phyloP scores from a whole-genome alignment of 2,329 filamentous ascomycete genomes.

The Cucurbitaria berberidis region DNA sequence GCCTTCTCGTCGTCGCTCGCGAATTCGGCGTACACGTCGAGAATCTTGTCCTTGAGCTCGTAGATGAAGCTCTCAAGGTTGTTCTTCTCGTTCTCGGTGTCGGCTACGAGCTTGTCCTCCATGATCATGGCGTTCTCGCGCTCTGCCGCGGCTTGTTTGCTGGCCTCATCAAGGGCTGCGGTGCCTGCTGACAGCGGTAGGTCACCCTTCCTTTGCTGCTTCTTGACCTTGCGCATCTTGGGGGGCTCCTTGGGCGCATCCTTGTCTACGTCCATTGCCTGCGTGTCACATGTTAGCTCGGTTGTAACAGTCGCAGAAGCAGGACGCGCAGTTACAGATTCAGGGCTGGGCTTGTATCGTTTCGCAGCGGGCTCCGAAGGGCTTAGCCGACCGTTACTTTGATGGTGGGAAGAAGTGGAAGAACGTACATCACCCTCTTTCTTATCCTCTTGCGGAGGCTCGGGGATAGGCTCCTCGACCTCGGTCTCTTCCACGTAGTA shows the following conservation, averaged over 20 bases:
- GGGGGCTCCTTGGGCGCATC: constrained; percentile 58
- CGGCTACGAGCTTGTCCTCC: constrained; percentile 97
- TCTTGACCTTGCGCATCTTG: constrained; percentile 97
- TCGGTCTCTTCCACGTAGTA: constrained; percentile 99
- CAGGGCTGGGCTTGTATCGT: constrained; percentile 35
- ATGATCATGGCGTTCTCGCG: constrained; percentile 90
- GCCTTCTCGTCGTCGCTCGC: constrained; percentile 91
- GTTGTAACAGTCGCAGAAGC: constrained; percentile 28
- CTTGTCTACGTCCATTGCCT: constrained; percentile 50
- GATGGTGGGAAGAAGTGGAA: constrained; percentile 29
- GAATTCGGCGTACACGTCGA: constrained; percentile 88
- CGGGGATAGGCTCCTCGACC: constrained; percentile 89
- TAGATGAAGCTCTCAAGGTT: constrained; percentile 98
- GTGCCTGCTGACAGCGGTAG: constrained; percentile 86
- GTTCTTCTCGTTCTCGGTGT: constrained; percentile 99
- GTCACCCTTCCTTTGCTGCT: constrained; percentile 97
- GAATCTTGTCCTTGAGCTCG: constrained; percentile 92
- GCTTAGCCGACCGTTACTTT: constrained; percentile 26
- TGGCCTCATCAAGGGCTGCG: constrained; percentile 72
- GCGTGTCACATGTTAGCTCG: constrained; percentile 37
- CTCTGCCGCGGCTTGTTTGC: constrained; percentile 74
- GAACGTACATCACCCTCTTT: constrained; percentile 75
- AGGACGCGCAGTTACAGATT: constrained; percentile 35
- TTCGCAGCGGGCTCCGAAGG: constrained; percentile 39
- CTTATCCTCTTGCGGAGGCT: constrained; percentile 62